Evolutionary conservation across 371 early-diverging fungal species (phyloP), one percentile per base, ranked within the genome.

Genomic region (Blakeslea trispora): DNA sequence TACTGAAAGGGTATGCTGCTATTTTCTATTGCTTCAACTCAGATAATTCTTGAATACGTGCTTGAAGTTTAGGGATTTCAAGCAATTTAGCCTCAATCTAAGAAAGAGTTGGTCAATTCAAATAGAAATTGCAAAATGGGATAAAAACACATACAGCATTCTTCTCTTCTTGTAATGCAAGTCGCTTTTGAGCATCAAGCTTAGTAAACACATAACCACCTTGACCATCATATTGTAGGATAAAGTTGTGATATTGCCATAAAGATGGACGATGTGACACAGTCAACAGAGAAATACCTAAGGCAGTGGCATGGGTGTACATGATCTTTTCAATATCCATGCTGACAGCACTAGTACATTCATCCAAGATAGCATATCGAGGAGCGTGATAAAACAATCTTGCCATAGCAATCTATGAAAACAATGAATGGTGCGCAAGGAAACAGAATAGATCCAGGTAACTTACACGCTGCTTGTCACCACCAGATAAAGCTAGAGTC

Each of bases 281-380:
- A 0, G 95, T 94, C 57, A 94, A 75, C 45, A 94, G 72, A 3
- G 93, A 90, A 60, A 94, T 94, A 21, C 91, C 91, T 17, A 94
- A 79, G 21, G 79, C 76, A 50, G 88, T 87, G 35, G 93, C 93
- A 61, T 92, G 87, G 19, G 89, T 89, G 68, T 94, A 94, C 93
- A 94, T 93, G 57, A 91, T 86, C 67, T 84, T 80, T 66, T 95
- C 95, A 41, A 94, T 81, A 45, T 92, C 93, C 85, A 93, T 86
- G 69, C 90, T 88, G 28, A 94, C 93, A n/a, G 95, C 90, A 62
- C 88, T 88, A 10, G 95, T 95, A 66, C 95, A 93, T 76, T 93
- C 93, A 59, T 94, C 95, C 61, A 94, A 72, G 68, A 94, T 93
- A 39, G 95, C 91, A 73, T 87, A 94, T 57, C 85, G 84, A 24